Evolutionary conservation across 2,329 filamentous ascomycete genomes (phyloP).

Genomic region (Ilyonectria destructans): DNA sequence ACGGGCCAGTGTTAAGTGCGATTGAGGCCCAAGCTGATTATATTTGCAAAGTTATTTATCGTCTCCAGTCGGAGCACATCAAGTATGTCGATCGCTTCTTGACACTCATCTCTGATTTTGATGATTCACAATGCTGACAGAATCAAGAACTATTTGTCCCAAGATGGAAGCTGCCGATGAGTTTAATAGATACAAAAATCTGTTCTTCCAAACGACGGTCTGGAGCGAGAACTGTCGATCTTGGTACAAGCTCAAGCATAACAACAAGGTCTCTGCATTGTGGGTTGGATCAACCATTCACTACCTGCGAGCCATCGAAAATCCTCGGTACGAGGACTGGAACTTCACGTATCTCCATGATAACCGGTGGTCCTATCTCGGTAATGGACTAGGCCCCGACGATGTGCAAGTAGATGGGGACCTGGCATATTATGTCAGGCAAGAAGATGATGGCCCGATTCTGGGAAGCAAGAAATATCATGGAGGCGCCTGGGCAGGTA

Average conservation of each 20-base stretch:
- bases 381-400: conserved; percentile 61
- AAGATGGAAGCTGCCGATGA: conserved; percentile 64
- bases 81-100: conserved; percentile 49
- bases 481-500: neutral
- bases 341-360: conserved; percentile 55
- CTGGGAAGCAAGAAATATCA: neutral
- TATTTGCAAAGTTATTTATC: conserved; percentile 65
- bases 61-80: conserved; percentile 62
- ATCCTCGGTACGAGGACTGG: conserved; percentile 63
- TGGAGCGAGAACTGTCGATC: conserved; percentile 59
- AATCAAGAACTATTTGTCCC: conserved; percentile 47
- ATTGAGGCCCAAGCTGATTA: conserved; percentile 66
- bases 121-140: too few relatives aligned
- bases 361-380: conserved; percentile 58
- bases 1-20: conserved; percentile 57
- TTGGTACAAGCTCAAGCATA: conserved; percentile 64
- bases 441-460: conserved; percentile 51
- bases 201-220: conserved; percentile 60
- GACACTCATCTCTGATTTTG: neutral
- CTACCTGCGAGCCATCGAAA: conserved; percentile 63
- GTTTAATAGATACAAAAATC: conserved; percentile 63
- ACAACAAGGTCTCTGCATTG: conserved; percentile 63
- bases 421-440: conserved; percentile 57
- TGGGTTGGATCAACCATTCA: conserved; percentile 58
- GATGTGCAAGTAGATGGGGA: conserved; percentile 55